Evolutionary conservation across 257 asterid genomes (phyloP).

Genomic region (Phtheirospermum japonicum): DNA sequence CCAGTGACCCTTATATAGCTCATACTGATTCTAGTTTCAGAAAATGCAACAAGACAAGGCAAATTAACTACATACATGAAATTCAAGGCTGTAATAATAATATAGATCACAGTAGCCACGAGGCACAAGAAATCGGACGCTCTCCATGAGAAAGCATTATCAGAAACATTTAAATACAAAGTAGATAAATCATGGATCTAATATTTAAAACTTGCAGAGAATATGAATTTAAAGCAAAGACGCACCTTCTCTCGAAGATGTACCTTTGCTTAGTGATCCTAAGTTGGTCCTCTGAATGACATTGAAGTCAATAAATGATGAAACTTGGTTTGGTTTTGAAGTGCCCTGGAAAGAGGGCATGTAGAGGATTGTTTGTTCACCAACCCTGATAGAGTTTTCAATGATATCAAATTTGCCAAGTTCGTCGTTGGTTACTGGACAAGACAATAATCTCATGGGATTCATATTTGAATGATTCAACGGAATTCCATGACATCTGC

Average conservation of each 20-base stretch:
- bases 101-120: constrained; percentile 10
- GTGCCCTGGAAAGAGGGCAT: constrained; percentile 82
- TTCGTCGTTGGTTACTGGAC: constrained; percentile 58
- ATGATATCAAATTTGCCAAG: constrained; percentile 54
- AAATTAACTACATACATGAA: not conserved
- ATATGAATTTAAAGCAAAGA: too few species aligned
- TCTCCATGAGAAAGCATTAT: too few species aligned
- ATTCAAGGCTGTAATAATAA: constrained; percentile 19
- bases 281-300: constrained; percentile 75
- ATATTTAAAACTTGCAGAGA: constrained; percentile 6
- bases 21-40: not conserved
- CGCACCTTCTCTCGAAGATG: constrained; percentile 21
- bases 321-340: constrained; percentile 46
- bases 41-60: too few species aligned
- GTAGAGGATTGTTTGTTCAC: constrained; percentile 63
- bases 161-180: constrained; percentile 5
- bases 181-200: constrained; percentile 10
- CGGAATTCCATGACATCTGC: constrained; percentile 90
- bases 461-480: constrained; percentile 42
- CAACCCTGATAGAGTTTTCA: constrained; percentile 70
- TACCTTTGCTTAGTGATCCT: constrained; percentile 82
- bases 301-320: constrained; percentile 62
- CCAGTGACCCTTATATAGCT: not conserved
- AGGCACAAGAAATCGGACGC: too few species aligned
- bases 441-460: constrained; percentile 33